Evolutionary conservation across 345 rosid species (phyloP).

Genomic region (Salix viminalis): DNA sequence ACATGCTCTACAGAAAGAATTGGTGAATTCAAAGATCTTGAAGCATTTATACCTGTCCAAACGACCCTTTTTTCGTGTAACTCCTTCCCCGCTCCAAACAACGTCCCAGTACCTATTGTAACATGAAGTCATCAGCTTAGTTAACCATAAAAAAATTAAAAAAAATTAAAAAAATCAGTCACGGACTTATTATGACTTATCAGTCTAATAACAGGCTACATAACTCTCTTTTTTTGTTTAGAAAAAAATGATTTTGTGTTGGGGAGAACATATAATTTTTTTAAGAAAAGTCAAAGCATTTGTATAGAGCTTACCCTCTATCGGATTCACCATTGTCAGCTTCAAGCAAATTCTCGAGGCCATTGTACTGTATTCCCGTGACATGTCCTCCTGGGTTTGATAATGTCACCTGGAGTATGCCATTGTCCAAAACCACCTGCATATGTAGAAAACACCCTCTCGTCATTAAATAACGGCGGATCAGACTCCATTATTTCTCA

Average conservation of each 20-base stretch:
- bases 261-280: too few species aligned
- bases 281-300: too few species aligned
- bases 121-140: not conserved
- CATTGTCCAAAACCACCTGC: slow-evolving; percentile 23
- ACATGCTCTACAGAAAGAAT: not conserved
- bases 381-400: slow-evolving; percentile 13
- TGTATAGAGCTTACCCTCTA: slow-evolving; percentile 12
- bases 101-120: slow-evolving; percentile 22
- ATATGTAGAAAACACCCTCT: not conserved
- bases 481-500: not conserved
- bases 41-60: slow-evolving; percentile 15
- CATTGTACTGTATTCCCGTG: slow-evolving; percentile 22
- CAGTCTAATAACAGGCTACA: too few species aligned
- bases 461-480: not conserved
- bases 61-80: slow-evolving; percentile 15
- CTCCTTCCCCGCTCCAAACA: slow-evolving; percentile 16
- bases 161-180: not conserved
- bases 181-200: not conserved
- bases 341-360: slow-evolving; percentile 22
- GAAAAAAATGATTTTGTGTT: too few species aligned
- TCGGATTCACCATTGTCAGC: not conserved
- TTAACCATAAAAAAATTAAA: not conserved
- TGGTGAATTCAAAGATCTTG: not conserved
- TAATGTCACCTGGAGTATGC: slow-evolving; percentile 12
- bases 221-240: too few species aligned